Conservation (phyloP, 2,329 filamentous ascomycete species). For the Madurella fahalii region DNA sequence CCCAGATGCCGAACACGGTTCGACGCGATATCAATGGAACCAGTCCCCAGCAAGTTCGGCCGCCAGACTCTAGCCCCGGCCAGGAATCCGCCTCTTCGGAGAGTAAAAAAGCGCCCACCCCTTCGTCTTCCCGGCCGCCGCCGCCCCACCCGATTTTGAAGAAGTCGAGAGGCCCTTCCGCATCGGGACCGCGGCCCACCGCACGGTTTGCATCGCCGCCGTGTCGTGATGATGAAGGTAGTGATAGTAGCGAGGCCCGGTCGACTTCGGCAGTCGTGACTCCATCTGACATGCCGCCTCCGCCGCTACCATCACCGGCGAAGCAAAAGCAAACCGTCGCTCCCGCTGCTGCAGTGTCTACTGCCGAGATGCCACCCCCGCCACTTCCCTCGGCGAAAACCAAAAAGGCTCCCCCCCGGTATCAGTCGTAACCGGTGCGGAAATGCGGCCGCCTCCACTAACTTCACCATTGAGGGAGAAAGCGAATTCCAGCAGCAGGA, state of each 20-base stretch:
- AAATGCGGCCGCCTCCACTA: constrained; percentile 28
- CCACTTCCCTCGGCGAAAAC: constrained; percentile 23
- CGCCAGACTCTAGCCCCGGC: not conserved
- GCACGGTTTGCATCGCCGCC: constrained; percentile 57
- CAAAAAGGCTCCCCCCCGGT: constrained; percentile 37
- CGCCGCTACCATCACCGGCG: constrained; percentile 21
- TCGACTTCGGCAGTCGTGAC: constrained; percentile 38
- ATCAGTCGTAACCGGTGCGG: constrained; percentile 31
- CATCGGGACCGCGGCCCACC: constrained; percentile 52
- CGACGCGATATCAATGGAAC: constrained; percentile 17
- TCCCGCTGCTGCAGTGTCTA: constrained; percentile 18
- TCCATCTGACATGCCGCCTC: constrained; percentile 23
- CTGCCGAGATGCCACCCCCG: constrained; percentile 23
- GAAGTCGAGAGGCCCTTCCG: constrained; percentile 52
- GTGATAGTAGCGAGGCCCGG: constrained; percentile 34
- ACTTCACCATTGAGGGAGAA: constrained; percentile 30
- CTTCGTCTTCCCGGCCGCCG: constrained; percentile 45
- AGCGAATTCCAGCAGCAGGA: constrained; percentile 28
- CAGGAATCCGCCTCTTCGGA: not conserved
- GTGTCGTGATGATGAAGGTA: constrained; percentile 43
- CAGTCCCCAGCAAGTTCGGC: not conserved
- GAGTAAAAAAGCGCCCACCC: constrained; percentile 21
- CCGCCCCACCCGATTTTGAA: constrained; percentile 57
- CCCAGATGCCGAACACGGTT: constrained; percentile 18
- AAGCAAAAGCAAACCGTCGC: constrained; percentile 23